phyloP scores from a whole-genome alignment of 257 asterid genomes.

The Parsonsia alboflavescens region DNA sequence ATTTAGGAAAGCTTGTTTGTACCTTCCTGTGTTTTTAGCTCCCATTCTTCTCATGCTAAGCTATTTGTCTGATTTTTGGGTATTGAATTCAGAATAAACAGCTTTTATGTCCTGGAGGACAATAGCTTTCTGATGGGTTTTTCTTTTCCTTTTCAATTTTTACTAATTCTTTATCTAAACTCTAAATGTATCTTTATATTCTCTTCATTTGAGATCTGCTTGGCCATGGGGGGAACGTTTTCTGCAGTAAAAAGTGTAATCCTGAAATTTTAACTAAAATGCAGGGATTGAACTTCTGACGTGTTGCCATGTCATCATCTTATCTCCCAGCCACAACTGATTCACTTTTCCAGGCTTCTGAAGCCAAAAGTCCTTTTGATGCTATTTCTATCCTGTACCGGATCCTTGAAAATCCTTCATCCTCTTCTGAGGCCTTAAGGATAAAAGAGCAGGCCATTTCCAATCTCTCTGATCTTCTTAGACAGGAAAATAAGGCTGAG shows the following conservation, averaged over 20 bases:
- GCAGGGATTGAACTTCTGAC: not conserved
- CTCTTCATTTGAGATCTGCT: not conserved
- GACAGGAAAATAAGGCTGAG: slow-evolving; percentile 15
- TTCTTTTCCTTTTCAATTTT: not conserved
- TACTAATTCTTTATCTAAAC: not conserved
- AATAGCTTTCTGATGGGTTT: not conserved
- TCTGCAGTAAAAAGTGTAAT: not conserved
- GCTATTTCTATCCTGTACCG: slow-evolving; percentile 32
- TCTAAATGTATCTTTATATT: not conserved
- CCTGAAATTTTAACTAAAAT: not conserved
- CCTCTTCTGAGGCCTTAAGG: slow-evolving; percentile 38
- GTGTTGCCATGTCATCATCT: slow-evolving; percentile 29
- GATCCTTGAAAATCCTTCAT: slow-evolving; percentile 36
- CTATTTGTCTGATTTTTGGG: not conserved
- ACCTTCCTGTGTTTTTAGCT: not conserved
- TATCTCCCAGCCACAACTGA: slow-evolving; percentile 35
- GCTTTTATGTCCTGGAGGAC: not conserved
- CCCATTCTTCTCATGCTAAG: not conserved
- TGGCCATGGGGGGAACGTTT: not conserved
- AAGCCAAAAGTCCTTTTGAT: slow-evolving; percentile 34
- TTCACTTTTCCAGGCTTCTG: slow-evolving; percentile 38
- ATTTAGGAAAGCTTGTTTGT: not conserved
- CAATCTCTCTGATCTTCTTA: slow-evolving; percentile 43
- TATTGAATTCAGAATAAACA: not conserved
- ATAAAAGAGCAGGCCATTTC: slow-evolving; percentile 43